Evolutionary conservation across 2,329 filamentous ascomycete species (phyloP).

Genomic region (Nigrospora sphaerica): DNA sequence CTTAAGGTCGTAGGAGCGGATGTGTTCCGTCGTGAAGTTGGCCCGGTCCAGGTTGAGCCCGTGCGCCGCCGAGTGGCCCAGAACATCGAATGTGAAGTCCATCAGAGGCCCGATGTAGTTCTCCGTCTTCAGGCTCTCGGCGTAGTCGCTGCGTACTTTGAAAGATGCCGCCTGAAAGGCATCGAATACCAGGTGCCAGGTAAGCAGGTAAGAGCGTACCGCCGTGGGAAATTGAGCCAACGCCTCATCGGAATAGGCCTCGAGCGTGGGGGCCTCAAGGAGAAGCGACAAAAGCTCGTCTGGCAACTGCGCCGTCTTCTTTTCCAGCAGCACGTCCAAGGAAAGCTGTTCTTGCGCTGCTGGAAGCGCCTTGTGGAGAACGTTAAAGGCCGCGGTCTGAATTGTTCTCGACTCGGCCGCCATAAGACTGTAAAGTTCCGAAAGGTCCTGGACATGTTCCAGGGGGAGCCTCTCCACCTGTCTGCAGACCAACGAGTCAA

Average conservation of each 20-base stretch:
- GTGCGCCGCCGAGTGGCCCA: constrained; percentile 69
- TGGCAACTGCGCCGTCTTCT: constrained; percentile 65
- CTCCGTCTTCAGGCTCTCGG: constrained; percentile 68
- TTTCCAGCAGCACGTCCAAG: constrained; percentile 66
- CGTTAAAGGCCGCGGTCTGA: constrained; percentile 71
- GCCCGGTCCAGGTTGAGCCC: constrained; percentile 68
- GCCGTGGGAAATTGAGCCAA: constrained; percentile 62
- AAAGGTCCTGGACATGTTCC: constrained; percentile 53
- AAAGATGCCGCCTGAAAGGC: constrained; percentile 72
- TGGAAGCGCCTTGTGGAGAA: constrained; percentile 77
- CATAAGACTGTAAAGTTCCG: constrained; percentile 67
- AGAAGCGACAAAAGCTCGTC: constrained; percentile 81
- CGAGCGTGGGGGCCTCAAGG: constrained; percentile 66
- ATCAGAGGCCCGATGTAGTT: constrained; percentile 63
- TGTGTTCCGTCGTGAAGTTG: constrained; percentile 50
- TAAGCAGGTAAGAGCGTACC: constrained; percentile 74
- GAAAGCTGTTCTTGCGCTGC: constrained; percentile 73
- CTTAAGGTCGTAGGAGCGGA: constrained; percentile 45
- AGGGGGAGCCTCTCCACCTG: constrained; percentile 59
- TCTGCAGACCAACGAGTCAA: constrained; percentile 67
- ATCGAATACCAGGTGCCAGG: constrained; percentile 87
- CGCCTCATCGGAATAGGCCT: constrained; percentile 57
- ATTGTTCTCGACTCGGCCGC: constrained; percentile 68
- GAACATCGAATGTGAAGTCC: constrained; percentile 74
- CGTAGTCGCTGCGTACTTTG: constrained; percentile 76